Percentiles rank a stretch among this genome's conserved stretches.
phyloP scores from a whole-genome alignment of 306 rosid species.

The Alnus glutinosa region DNA sequence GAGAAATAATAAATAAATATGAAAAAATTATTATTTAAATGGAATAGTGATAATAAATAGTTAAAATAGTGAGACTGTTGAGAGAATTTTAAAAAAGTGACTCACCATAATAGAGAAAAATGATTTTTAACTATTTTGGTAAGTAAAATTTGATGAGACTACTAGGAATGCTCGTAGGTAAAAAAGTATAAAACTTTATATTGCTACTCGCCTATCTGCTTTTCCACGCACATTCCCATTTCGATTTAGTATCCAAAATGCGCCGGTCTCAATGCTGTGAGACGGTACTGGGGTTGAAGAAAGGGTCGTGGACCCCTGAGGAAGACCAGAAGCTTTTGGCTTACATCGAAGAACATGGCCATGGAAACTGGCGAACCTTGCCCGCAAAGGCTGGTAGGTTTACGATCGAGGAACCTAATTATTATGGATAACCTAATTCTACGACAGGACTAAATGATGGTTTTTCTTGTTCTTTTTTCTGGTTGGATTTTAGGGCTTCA shows the following conservation, averaged over 20 bases:
- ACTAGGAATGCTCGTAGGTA: too few species aligned
- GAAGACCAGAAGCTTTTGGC: slow-evolving; percentile 25
- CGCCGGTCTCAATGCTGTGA: slow-evolving; percentile 37
- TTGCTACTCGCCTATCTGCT: background rate
- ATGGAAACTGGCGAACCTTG: slow-evolving; percentile 23
- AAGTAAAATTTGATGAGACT: too few species aligned
- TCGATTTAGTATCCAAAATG: background rate
- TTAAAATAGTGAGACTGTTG: too few species aligned
- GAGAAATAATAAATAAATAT: too few species aligned
- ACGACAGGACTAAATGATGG: background rate
- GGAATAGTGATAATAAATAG: too few species aligned
- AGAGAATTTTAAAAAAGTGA: too few species aligned
- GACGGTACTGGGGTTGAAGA: slow-evolving; percentile 31
- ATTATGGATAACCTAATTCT: too few species aligned
- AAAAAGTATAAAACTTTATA: too few species aligned
- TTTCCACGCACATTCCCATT: background rate
- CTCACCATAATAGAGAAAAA: too few species aligned
- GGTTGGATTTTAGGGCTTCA: slow-evolving; percentile 34
- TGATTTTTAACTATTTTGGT: too few species aligned
- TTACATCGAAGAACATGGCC: slow-evolving; percentile 3
- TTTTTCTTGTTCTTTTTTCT: background rate
- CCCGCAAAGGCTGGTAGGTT: slow-evolving; percentile 30
- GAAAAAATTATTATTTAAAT: too few species aligned
- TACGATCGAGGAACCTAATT: background rate
- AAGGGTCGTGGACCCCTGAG: slow-evolving; percentile 37